phyloP scores from a whole-genome alignment of 352 stramenopile species.

The Phytophthora litchii region DNA sequence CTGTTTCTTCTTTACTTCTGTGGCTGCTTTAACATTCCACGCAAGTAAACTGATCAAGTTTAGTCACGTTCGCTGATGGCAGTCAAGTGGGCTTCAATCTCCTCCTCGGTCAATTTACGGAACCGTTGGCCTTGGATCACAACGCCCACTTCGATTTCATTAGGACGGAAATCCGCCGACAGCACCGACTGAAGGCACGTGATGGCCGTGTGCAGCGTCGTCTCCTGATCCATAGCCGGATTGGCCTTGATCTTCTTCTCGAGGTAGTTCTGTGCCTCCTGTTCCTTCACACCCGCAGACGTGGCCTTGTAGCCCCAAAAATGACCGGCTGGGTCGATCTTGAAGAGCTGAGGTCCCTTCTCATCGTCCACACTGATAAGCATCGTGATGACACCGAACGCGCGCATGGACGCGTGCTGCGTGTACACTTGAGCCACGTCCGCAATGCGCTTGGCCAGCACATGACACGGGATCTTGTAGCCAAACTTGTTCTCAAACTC shows the following conservation, averaged over 20 bases:
- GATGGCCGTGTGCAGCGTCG: slow-evolving; percentile 96
- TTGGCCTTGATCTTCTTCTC: slow-evolving; percentile 98
- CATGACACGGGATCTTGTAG: slow-evolving; percentile 94
- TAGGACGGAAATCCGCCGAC: slow-evolving; percentile 97
- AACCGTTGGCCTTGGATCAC: slow-evolving; percentile 81
- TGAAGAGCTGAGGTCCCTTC: slow-evolving; percentile 97
- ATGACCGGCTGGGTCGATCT: slow-evolving; percentile 98
- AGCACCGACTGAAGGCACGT: slow-evolving; percentile 97
- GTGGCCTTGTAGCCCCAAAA: slow-evolving; percentile 96
- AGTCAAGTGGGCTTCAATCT: slow-evolving; percentile 98
- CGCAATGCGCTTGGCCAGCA: slow-evolving; percentile 96
- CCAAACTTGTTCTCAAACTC: slow-evolving; percentile 98
- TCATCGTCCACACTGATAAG: slow-evolving; percentile 98
- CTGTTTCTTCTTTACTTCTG: slow-evolving; percentile 21
- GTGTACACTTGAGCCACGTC: slow-evolving; percentile 97
- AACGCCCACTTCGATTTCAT: slow-evolving; percentile 94
- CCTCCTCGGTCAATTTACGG: slow-evolving; percentile 94
- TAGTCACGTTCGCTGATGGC: slow-evolving; percentile 97
- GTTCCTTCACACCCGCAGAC: slow-evolving; percentile 95
- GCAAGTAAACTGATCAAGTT: slow-evolving; percentile 13
- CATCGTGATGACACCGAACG: slow-evolving; percentile 95
- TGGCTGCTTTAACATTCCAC: slow-evolving; percentile 11
- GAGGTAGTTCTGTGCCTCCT: slow-evolving; percentile 99
- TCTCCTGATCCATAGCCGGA: slow-evolving; percentile 90
- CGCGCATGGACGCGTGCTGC: slow-evolving; percentile 94